These are phyloP conservation scores for Puccinia hordei DNA, from an alignment of 1,284 basidiomycete species.

Conservation along the genomic window DNA sequence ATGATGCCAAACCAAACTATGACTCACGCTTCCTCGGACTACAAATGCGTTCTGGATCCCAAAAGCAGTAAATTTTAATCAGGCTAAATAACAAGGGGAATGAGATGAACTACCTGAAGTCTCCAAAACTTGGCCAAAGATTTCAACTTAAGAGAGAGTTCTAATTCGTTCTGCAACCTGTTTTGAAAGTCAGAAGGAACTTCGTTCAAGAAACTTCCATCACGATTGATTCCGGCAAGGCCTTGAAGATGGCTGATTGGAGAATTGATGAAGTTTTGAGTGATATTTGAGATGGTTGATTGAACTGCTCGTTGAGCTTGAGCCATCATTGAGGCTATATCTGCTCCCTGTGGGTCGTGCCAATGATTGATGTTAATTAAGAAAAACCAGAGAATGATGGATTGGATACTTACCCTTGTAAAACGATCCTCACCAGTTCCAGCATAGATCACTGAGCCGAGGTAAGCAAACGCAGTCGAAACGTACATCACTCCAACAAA, in stretches of 20 bases:
- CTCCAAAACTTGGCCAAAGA: conserved; percentile 50
- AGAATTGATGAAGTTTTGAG: conserved; percentile 41
- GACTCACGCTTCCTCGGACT: conserved; percentile 40
- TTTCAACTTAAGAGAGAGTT: conserved; percentile 48
- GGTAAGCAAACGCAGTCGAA: conserved; percentile 35
- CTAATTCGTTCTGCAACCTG: conserved; percentile 44
- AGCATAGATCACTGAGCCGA: conserved; percentile 38
- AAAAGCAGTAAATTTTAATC: too few species aligned
- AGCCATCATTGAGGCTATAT: conserved; percentile 34
- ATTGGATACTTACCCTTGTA: conserved; percentile 13
- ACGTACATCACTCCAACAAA: conserved; percentile 44
- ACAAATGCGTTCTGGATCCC: conserved; percentile 42
- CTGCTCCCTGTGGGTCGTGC: conserved; percentile 5
- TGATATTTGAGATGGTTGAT: conserved; percentile 49
- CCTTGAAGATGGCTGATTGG: conserved; percentile 27
- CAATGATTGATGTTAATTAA: background rate
- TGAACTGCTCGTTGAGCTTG: conserved; percentile 46
- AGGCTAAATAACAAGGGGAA: background rate
- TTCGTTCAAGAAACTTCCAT: conserved; percentile 42
- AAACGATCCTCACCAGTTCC: conserved; percentile 46
- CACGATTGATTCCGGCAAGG: conserved; percentile 37
- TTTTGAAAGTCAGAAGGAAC: conserved; percentile 49
- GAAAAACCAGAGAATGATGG: background rate
- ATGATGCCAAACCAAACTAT: background rate
- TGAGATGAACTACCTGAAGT: conserved; percentile 32